Base-by-base conservation (phyloP, 257 asterid genomes). In the Buddleja alternifolia region DNA sequence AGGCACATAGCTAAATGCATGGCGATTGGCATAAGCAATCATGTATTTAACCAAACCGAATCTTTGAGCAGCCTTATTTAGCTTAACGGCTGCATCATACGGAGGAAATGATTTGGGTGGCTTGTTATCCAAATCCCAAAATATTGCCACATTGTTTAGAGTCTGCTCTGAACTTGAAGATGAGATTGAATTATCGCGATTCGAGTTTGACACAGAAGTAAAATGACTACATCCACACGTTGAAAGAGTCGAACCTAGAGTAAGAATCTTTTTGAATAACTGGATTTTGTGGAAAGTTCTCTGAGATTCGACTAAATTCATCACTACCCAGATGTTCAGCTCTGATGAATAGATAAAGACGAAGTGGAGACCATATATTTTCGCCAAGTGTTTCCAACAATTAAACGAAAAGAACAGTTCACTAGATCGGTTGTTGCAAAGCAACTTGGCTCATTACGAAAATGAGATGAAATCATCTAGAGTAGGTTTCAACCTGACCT, bases 101-200 rank as follows among this genome's bases (percentile, higher is more conserved):
- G 96, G 96, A 11, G 93, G 90, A 60, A 77, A 42, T 10, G 93
- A 68, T 65, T 85, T 90, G 8, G 96, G 96, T 37, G 95, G 93
- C 80, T 90, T 90, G 86, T 93, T 93, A 70, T 90, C 97, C 66
- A 93, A 81, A 83, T 93, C 96, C 97, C 97, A 93, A 70, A 90
- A 90, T 66, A 93, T 77, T 8, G 93, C 96, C 53, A 93, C 96
- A 23, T 73, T 81, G 10, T 75, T 80, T 42, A 70, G 80, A 44
- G 75, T 72, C 58, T 63, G 75, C 21, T 46, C 77, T 42, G 61
- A 73, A 77, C 73, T 10, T 17, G 67, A 34, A 7, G 69, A 76
- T 56, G 73, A 7, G 19, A 63, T 20, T 39, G 72, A 73, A 69
- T 80, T 72, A 64, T 21, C 68, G 29, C 47, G 62, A 75, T 65